Evolutionary conservation across 164 flowering plant species (phyloP).

Genomic region (Annona cherimola): DNA sequence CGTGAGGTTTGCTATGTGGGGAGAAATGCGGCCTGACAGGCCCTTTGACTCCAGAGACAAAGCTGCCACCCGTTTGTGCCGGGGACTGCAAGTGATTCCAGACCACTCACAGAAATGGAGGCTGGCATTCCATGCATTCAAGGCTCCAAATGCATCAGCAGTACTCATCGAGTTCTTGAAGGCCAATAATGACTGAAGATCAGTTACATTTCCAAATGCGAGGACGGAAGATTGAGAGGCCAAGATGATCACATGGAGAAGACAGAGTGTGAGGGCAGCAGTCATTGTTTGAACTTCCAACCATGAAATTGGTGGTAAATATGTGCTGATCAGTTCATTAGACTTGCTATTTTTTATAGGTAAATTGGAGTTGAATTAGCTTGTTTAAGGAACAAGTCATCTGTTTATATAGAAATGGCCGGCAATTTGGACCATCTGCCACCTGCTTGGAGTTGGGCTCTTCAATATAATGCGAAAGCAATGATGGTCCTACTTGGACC

Average conservation of each 20-base stretch:
- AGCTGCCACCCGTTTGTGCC: conserved; percentile 17
- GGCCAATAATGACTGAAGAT: conserved; percentile 6
- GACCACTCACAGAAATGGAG: conserved; percentile 12
- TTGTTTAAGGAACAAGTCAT: too few species aligned
- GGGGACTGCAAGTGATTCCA: conserved; percentile 19
- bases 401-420: too few species aligned
- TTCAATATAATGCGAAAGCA: too few species aligned
- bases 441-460: too few species aligned
- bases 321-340: too few species aligned
- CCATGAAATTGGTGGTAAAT: too few species aligned
- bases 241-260: neutral
- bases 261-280: neutral
- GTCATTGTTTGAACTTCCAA: too few species aligned
- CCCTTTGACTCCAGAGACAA: conserved; percentile 18
- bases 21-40: conserved; percentile 26
- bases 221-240: neutral
- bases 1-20: conserved; percentile 38
- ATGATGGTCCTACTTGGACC: too few species aligned
- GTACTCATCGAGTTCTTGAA: conserved; percentile 9
- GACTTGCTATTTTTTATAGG: too few species aligned
- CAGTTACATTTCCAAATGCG: conserved; percentile 1
- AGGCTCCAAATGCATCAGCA: conserved; percentile 8
- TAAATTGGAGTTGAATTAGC: too few species aligned
- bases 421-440: too few species aligned
- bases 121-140: conserved; percentile 13